Evolutionary conservation across 148 eudicot genomes (phyloP), one percentile per base, ranked within the genome.

Genomic region (Pouteria glomerata): DNA sequence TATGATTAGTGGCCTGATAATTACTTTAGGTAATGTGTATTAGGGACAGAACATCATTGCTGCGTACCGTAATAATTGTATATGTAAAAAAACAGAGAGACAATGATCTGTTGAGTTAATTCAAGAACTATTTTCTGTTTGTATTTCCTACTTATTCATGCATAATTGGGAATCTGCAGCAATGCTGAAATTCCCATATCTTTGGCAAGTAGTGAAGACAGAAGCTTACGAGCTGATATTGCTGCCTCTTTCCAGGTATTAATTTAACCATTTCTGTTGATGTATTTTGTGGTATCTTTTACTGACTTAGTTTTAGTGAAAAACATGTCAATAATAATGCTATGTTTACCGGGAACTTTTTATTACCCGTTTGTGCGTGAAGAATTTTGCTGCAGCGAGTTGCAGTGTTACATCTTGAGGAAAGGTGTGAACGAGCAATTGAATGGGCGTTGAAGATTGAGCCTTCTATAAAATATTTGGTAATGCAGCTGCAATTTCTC

Each of bases 241-340:
- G 98, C 98, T 44, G 98, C 97, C 72, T 89, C 97, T 57, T 95
- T 95, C 80, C 98, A 95, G 96, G 98, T 90, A 75, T 4, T 39
- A 69, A 31, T 48, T 51, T 58, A 45, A 14, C 21, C 11, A 27
- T 26, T 14, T n/a, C 45, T 42, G 19, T 42, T 15, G 13, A 21
- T 44, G 48, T 57, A 16, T 8, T 56, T 3, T 19, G 45, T 7
- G 26, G 21, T 50, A 29, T 19, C 26, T 41, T 69, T 47, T 37
- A 6, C 58, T 30, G 16, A 18, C 19, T 0, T 35, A 34, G 2
- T 21, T 69, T 33, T 33, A 31, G 26, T 50, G 19, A 52, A 66
- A 16, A 15, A 19, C n/a, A 7, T 6, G 26, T 39, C 19, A 51
- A 23, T 19, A 51, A 26, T 68, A 67, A 51, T 31, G 27, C 31